Conservation (phyloP, 2,329 filamentous ascomycete species). For the Fusarium incarnatum region DNA sequence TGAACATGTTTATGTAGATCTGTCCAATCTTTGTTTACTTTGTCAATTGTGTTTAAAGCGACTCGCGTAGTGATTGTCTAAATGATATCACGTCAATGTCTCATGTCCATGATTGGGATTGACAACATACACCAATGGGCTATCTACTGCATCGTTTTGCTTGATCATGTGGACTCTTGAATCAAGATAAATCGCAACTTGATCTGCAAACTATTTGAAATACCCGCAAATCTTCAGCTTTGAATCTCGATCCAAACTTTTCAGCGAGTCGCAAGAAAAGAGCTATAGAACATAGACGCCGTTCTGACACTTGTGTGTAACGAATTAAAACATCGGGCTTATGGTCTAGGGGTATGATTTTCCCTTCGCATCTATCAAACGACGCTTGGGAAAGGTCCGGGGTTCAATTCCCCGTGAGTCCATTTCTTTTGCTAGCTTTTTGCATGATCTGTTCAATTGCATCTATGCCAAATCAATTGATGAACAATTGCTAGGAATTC, state of each 20-base stretch:
- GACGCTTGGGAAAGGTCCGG: slow-evolving; percentile 28
- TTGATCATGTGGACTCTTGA: background rate
- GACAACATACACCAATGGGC: background rate
- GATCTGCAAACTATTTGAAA: background rate
- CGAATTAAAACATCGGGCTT: slow-evolving; percentile 12
- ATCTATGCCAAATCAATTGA: background rate
- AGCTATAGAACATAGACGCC: accelerated
- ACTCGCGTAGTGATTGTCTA: background rate
- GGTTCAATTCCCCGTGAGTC: slow-evolving; percentile 36
- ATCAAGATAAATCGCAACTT: background rate
- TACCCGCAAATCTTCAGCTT: background rate
- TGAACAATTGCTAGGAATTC: accelerated
- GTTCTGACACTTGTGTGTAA: accelerated
- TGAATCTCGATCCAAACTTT: background rate
- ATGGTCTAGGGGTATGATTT: slow-evolving; percentile 37
- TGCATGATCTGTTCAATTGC: accelerated
- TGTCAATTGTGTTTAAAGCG: background rate
- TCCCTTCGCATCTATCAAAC: slow-evolving; percentile 23
- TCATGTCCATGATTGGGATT: background rate
- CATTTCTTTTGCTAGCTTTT: background rate
- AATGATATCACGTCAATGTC: background rate
- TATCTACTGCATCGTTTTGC: background rate
- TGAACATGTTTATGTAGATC: background rate
- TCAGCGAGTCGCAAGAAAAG: background rate
- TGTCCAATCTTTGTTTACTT: background rate